Conservation (phyloP, 208 protist genomes). For the Wallacemonas sp. region DNA sequence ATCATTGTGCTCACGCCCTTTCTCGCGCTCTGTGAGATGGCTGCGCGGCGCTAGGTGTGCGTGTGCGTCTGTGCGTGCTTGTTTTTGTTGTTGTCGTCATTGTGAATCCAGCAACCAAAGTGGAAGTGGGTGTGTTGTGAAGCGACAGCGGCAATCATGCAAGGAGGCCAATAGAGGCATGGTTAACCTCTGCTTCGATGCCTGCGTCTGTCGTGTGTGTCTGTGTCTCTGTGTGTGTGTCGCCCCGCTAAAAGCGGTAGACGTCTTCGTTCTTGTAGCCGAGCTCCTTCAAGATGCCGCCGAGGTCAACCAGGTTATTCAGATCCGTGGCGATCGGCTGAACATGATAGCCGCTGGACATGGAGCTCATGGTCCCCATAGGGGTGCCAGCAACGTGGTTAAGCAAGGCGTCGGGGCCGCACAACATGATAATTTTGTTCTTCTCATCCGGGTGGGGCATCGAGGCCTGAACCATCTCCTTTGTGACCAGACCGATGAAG, state of each 20-base stretch:
- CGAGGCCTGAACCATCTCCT: conserved; percentile 68
- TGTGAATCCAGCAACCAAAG: too few species aligned
- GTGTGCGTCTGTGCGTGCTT: too few species aligned
- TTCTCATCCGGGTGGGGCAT: conserved; percentile 80
- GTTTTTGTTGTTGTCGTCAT: too few species aligned
- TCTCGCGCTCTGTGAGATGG: too few species aligned
- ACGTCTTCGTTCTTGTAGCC: conserved; percentile 85
- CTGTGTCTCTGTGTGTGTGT: conserved; percentile 4
- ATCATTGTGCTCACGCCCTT: too few species aligned
- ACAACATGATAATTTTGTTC: conserved; percentile 89
- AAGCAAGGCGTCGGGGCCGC: conserved; percentile 84
- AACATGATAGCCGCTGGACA: conserved; percentile 73
- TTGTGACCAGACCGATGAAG: conserved; percentile 71
- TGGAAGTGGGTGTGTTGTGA: too few species aligned
- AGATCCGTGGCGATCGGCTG: conserved; percentile 81
- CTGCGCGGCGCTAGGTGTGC: too few species aligned
- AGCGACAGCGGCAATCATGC: too few species aligned
- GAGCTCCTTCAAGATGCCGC: conserved; percentile 75
- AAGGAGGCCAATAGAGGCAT: too few species aligned
- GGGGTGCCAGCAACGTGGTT: conserved; percentile 82
- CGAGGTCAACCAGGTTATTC: conserved; percentile 79
- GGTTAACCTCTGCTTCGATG: too few species aligned
- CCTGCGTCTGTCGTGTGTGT: too few species aligned
- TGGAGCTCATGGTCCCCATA: conserved; percentile 66
- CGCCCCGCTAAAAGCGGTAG: conserved; percentile 72